Conservation (phyloP, 257 asterid species). For the Solanum medicagineum region DNA sequence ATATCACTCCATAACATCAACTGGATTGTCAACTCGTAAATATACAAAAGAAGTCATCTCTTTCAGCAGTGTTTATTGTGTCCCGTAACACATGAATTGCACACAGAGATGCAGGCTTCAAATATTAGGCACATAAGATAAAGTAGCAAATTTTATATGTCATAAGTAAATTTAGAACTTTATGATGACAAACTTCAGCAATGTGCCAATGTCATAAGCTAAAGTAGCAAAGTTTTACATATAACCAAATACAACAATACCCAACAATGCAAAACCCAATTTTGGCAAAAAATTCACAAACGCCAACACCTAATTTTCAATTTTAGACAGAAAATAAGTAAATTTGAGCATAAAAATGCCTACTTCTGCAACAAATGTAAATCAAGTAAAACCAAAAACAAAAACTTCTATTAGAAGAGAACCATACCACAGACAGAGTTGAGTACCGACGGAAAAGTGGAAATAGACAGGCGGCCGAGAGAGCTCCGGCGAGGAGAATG, state of each 20-base stretch:
- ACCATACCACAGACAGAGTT: background rate
- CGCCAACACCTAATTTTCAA: background rate
- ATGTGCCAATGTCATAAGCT: no score
- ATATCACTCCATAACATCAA: background rate
- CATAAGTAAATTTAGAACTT: background rate
- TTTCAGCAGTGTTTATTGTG: background rate
- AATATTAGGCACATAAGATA: background rate
- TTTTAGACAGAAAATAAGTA: background rate
- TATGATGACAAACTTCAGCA: background rate
- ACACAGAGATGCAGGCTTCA: background rate
- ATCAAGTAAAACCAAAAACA: background rate
- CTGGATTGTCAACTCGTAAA: background rate
- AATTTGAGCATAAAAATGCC: background rate
- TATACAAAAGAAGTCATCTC: background rate
- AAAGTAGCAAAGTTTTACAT: background rate
- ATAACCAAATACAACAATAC: background rate
- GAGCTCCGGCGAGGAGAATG: background rate
- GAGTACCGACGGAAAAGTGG: background rate
- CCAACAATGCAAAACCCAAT: background rate
- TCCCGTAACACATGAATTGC: background rate
- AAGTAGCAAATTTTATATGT: background rate
- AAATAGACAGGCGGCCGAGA: background rate
- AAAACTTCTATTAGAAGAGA: background rate
- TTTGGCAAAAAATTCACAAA: background rate
- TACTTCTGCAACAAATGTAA: background rate